Evolutionary conservation across 2,329 filamentous ascomycete species (phyloP), one percentile per base, ranked within the genome.

Genomic region (Lecanicillium sp.): DNA sequence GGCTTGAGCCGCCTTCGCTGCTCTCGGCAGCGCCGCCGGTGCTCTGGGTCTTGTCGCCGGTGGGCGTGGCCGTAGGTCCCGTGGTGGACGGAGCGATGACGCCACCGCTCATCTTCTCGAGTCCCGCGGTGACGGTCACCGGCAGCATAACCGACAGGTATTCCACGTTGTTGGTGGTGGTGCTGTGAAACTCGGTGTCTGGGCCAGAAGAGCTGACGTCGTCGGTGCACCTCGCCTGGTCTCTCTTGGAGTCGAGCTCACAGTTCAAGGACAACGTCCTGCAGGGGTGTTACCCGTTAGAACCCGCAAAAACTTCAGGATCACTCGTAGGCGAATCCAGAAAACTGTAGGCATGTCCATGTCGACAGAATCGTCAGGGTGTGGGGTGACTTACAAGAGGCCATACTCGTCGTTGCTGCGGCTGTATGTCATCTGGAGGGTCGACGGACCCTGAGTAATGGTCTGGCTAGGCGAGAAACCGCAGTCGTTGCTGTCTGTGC

Each of bases 61-160:
- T 45, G 15, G 41, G 32, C 19, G 39, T 19, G 13, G 47, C 37
- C 22, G n/a, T n/a, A n/a, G n/a, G n/a, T n/a, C 40, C 37, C 4
- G 48, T 47, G 19, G 47, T 49, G 29, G 44, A 20, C 11, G 34
- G 10, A 13, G 36, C 32, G 12, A 18, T 28, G 19, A 37, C 32
- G 27, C 36, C 22, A 22, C 18, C 44, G 11, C 36, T 36, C 15
- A 66, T 50, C 49, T 62, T 63, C 36, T 64, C 56, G 25, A 53
- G 39, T 4, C 63, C 64, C 13, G 57, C 59, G 14, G 62, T 64
- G 37, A 66, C 45, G 25, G 59, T 61, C 17, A 65, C 54, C 40
- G 60, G 52, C 11, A 47, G 22, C 29, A 54, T 44, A 15, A 40
- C 8, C 0, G 38, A 15, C n/a, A 36, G 36, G 41, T 59, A 54